phyloP scores from a whole-genome alignment of 139 green algal species.

The Volvox africanus region DNA sequence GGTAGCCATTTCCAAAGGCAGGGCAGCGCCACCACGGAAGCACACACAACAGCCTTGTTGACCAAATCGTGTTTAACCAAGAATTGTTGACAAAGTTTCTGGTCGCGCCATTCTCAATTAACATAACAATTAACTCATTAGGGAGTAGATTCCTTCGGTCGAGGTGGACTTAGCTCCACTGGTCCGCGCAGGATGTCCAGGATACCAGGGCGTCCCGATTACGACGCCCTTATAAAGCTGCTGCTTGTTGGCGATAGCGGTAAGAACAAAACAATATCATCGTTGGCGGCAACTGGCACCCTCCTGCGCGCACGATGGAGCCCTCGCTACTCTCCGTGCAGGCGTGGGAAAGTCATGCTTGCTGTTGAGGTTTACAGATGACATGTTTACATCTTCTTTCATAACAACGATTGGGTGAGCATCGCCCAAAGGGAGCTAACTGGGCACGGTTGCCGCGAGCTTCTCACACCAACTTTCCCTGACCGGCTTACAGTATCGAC shows the following conservation, averaged over 20 bases:
- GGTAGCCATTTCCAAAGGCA: not conserved
- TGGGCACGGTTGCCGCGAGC: not conserved
- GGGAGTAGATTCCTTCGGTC: no score
- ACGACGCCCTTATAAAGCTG: slow-evolving; percentile 96
- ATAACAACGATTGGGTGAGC: slow-evolving; percentile 98
- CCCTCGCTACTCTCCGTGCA: slow-evolving; percentile 47
- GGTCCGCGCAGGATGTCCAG: not conserved
- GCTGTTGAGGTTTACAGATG: slow-evolving; percentile 95
- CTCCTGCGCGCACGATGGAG: not conserved
- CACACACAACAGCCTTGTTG: slow-evolving; percentile 9
- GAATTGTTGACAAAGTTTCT: no score
- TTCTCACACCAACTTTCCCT: no score
- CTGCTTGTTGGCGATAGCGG: slow-evolving; percentile 97
- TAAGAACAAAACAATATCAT: slow-evolving; percentile 45
- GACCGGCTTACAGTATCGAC: slow-evolving; percentile 85
- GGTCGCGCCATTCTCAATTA: no score
- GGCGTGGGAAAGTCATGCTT: slow-evolving; percentile 98
- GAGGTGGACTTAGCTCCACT: not conserved
- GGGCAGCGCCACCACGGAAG: not conserved
- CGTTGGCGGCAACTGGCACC: not conserved
- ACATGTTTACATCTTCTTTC: slow-evolving; percentile 97
- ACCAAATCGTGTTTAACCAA: not conserved
- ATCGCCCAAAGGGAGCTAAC: not conserved
- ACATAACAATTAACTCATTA: no score
- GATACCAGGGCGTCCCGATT: slow-evolving; percentile 70